Evolutionary conservation across 2,329 filamentous ascomycete species (phyloP).

Genomic region (Phoma herbarum): DNA sequence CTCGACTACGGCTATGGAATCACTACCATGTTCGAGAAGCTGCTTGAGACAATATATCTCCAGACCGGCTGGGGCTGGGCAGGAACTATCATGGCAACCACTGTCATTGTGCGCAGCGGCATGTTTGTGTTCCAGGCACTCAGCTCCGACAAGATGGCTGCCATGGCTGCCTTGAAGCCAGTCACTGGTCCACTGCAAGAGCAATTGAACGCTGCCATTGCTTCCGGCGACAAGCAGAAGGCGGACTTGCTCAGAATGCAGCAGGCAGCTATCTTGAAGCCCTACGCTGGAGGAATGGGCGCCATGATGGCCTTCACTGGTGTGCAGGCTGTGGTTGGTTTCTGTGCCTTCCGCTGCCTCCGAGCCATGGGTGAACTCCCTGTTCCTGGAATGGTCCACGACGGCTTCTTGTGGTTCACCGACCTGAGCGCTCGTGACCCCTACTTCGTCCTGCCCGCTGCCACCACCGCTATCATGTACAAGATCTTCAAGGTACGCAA

Average conservation of each 20-base stretch:
- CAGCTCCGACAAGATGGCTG: constrained; percentile 69
- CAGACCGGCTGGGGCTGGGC: constrained; percentile 82
- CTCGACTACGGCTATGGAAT: constrained; percentile 88
- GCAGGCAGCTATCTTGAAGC: constrained; percentile 61
- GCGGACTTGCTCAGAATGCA: constrained; percentile 54
- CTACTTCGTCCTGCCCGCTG: constrained; percentile 74
- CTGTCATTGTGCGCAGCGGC: constrained; percentile 69
- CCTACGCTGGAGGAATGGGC: constrained; percentile 29
- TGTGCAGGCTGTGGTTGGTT: constrained; percentile 74
- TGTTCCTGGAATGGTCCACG: constrained; percentile 77
- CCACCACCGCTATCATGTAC: constrained; percentile 66
- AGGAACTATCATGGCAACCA: constrained; percentile 72
- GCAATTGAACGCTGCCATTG: constrained; percentile 59
- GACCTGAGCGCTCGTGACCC: constrained; percentile 83
- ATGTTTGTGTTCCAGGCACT: constrained; percentile 70
- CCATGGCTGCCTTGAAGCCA: constrained; percentile 68
- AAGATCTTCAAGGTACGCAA: constrained; percentile 66
- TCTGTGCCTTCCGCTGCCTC: constrained; percentile 81
- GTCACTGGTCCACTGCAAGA: constrained; percentile 64
- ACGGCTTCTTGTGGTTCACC: constrained; percentile 78
- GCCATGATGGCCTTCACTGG: constrained; percentile 64
- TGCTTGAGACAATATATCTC: constrained; percentile 84
- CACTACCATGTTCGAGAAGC: constrained; percentile 75
- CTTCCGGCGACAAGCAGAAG: constrained; percentile 56
- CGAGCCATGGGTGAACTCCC: constrained; percentile 78